Percentiles rank a stretch among this genome's conserved stretches.
phyloP scores from a whole-genome alignment of 2,329 filamentous ascomycete species.

The Phyllosticta ampelicida region DNA sequence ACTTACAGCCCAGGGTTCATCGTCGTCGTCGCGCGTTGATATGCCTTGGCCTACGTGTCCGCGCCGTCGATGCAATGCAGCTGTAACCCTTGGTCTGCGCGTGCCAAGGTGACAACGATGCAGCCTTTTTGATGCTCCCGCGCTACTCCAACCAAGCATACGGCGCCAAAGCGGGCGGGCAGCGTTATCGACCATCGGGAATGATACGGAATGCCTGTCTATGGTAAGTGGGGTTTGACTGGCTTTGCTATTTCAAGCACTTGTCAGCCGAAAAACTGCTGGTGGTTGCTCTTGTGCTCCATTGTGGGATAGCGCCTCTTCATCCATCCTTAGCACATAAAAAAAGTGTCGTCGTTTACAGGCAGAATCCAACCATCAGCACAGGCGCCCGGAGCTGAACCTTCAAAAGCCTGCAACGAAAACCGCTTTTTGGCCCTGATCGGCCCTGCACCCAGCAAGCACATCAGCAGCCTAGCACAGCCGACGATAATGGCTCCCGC shows the following conservation, averaged over 20 bases:
- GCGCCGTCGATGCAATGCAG: not conserved
- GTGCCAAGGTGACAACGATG: not conserved
- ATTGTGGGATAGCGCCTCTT: not conserved
- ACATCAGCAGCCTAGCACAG: not conserved
- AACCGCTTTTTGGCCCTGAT: not conserved
- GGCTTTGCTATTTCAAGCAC: not conserved
- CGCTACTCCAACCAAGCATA: not conserved
- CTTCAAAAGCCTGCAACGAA: not conserved
- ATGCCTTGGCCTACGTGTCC: not conserved
- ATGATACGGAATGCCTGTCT: not conserved
- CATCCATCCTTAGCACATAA: too few species aligned
- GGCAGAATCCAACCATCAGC: not conserved
- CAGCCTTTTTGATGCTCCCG: not conserved
- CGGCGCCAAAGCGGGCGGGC: not conserved
- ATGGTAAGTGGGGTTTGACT: not conserved
- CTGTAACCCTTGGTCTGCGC: not conserved
- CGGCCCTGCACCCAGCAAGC: not conserved
- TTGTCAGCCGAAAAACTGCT: not conserved
- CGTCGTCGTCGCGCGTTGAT: not conserved
- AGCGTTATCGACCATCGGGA: not conserved
- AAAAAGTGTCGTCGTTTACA: too few species aligned
- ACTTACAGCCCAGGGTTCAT: not conserved
- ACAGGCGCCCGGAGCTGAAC: not conserved
- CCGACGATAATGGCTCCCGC: constrained; percentile 5
- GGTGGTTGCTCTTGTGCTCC: not conserved